Percentiles rank a stretch among this genome's conserved stretches.
Evolutionary conservation across 768 basidiomycete genomes (phyloP).

Genomic region (Tulasnella sp.): DNA sequence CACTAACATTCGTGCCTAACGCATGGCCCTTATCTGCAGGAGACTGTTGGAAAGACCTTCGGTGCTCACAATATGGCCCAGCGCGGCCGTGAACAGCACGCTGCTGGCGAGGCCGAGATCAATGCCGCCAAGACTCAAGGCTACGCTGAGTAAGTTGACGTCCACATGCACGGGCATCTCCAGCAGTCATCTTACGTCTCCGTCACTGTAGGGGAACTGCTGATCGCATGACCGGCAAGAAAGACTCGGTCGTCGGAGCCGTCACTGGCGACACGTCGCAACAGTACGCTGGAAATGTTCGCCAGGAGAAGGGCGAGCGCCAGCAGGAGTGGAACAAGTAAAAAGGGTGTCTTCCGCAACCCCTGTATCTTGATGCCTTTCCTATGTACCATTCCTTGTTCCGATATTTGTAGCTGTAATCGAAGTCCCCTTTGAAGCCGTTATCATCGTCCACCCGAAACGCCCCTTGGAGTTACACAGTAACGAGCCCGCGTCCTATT

Average conservation of each 20-base stretch:
- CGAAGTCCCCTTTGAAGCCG: background rate
- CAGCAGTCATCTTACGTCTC: background rate
- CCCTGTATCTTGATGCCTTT: background rate
- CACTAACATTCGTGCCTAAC: background rate
- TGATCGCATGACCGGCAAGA: conserved; percentile 49
- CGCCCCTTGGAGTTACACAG: background rate
- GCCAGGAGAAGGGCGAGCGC: conserved; percentile 9
- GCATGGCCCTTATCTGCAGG: background rate
- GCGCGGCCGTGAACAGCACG: conserved; percentile 37
- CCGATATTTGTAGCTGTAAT: background rate
- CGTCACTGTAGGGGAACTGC: conserved; percentile 36
- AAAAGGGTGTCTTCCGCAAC: background rate
- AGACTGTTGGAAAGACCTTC: conserved; percentile 1
- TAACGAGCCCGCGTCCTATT: background rate
- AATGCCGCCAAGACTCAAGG: conserved; percentile 44
- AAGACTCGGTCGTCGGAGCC: conserved; percentile 53
- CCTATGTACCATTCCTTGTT: background rate
- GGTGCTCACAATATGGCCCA: background rate
- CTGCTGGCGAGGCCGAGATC: conserved; percentile 40
- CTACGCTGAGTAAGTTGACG: background rate
- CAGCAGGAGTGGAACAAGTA: conserved; percentile 13
- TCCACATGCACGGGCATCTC: background rate
- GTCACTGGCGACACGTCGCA: conserved; percentile 51
- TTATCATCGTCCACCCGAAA: background rate
- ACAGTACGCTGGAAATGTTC: conserved; percentile 38